These are phyloP conservation scores for Heterobasidion parviporum DNA, from an alignment of 1,284 basidiomycete genomes.

Conservation along the genomic window DNA sequence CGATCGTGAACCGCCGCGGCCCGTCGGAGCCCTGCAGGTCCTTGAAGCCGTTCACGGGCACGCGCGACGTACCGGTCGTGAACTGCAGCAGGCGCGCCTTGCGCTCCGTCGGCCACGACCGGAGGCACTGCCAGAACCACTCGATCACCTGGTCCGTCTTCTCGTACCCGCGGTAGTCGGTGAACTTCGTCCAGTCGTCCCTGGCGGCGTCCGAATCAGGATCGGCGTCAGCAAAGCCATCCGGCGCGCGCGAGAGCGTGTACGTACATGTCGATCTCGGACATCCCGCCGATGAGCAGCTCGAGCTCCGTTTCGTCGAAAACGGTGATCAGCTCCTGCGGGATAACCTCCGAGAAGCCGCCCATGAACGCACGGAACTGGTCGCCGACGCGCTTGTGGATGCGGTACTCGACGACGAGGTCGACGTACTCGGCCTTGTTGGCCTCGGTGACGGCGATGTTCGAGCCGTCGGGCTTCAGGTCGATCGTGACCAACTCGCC, in stretches of 20 bases:
- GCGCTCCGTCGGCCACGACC: constrained; percentile 92
- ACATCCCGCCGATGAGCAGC: constrained; percentile 96
- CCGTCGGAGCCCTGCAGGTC: constrained; percentile 97
- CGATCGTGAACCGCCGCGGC: constrained; percentile 90
- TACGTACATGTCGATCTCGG: constrained; percentile 90
- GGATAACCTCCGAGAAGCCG: constrained; percentile 93
- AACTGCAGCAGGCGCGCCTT: constrained; percentile 94
- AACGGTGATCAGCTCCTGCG: constrained; percentile 91
- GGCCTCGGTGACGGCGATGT: constrained; percentile 86
- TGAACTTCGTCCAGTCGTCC: constrained; percentile 84
- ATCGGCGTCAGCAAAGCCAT: not conserved
- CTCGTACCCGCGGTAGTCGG: constrained; percentile 79
- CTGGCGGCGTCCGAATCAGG: constrained; percentile 25
- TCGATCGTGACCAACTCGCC: constrained; percentile 95
- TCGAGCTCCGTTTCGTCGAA: constrained; percentile 98
- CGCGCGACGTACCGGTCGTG: constrained; percentile 93
- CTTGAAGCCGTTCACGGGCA: constrained; percentile 99
- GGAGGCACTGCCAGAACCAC: constrained; percentile 99
- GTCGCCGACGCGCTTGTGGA: constrained; percentile 86
- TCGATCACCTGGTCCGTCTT: constrained; percentile 93
- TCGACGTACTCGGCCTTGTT: constrained; percentile 99
- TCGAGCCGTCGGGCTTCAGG: constrained; percentile 80
- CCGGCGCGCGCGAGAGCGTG: constrained; percentile 1
- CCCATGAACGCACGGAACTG: constrained; percentile 96
- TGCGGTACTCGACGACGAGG: constrained; percentile 89